Evolutionary conservation across 75 land plant species (phyloP), one percentile per base, ranked within the genome.

Genomic region (Adiantum capillusveneris): DNA sequence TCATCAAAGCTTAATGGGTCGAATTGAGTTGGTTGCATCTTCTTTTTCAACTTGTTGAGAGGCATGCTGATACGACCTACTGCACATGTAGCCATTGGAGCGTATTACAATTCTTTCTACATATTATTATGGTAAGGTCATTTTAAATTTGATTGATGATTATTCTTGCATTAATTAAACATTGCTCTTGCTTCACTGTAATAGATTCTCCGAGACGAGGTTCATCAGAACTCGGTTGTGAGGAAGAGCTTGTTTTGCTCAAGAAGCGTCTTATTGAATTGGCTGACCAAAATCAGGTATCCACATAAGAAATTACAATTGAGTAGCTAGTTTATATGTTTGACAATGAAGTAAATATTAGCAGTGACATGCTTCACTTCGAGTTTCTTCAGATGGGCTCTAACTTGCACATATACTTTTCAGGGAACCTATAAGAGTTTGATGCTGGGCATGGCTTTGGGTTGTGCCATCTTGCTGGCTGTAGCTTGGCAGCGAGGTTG

Each of bases 41-140:
- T 51, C 24, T 18, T n/a, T n/a, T n/a, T n/a, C n/a, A n/a, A n/a
- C n/a, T n/a, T n/a, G n/a, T n/a, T n/a, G n/a, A n/a, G n/a, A n/a
- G n/a, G n/a, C n/a, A n/a, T n/a, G n/a, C n/a, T n/a, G n/a, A n/a
- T n/a, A n/a, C n/a, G n/a, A n/a, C n/a, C n/a, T n/a, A n/a, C n/a
- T n/a, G n/a, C n/a, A n/a, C n/a, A n/a, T n/a, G 19, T 36, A 94
- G 99, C 99, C 99, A 26, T 65, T 68, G 37, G 92, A 95, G 72
- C 91, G 99, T 57, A 83, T 95, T 37, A 80, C 75, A 53, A 95
- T 95, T 53, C 65, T 82, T 29, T 95, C 99, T 41, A 75, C 99
- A 24, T 90, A 95, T 61, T 95, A 84, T 56, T 95, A 95, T 71
- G 99, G 97, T 95, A 66, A 75, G 89, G 66, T 6, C n/a, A 3